phyloP scores from a whole-genome alignment of 306 rosid species.

The Lithocarpus polystachyus region DNA sequence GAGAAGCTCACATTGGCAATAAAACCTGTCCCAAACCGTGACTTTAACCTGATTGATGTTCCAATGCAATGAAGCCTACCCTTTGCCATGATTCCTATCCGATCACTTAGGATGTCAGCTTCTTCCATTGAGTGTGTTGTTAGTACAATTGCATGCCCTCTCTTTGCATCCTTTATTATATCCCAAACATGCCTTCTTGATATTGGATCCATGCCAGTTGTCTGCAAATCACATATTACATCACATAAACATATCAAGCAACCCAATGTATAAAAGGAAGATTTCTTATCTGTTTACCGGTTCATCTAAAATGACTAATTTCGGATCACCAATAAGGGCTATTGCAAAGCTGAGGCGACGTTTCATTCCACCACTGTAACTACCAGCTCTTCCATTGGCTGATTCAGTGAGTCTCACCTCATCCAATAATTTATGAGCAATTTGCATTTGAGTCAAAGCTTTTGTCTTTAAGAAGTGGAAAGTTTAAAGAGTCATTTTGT shows the following conservation, averaged over 20 bases:
- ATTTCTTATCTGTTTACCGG: slow-evolving; percentile 49
- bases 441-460: slow-evolving; percentile 37
- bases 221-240: slow-evolving; percentile 34
- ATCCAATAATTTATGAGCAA: slow-evolving; percentile 47
- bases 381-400: slow-evolving; percentile 71
- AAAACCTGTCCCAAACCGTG: slow-evolving; percentile 80
- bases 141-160: slow-evolving; percentile 74
- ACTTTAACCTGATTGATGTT: slow-evolving; percentile 77
- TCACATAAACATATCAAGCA: slow-evolving; percentile 11
- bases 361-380: slow-evolving; percentile 95
- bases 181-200: slow-evolving; percentile 95
- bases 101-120: slow-evolving; percentile 82
- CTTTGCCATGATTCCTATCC: slow-evolving; percentile 92
- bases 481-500: no score
- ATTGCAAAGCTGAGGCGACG: slow-evolving; percentile 90
- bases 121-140: slow-evolving; percentile 99
- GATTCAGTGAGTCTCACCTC: slow-evolving; percentile 75
- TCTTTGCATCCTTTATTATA: slow-evolving; percentile 78
- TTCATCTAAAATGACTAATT: slow-evolving; percentile 79
- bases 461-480: background rate
- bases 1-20: slow-evolving; percentile 58
- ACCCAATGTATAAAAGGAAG: slow-evolving; percentile 5
- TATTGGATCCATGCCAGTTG: slow-evolving; percentile 96
- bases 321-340: slow-evolving; percentile 87
- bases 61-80: slow-evolving; percentile 92